Base-by-base conservation (phyloP, 1,284 basidiomycete genomes). In the Ustilago tritici region DNA sequence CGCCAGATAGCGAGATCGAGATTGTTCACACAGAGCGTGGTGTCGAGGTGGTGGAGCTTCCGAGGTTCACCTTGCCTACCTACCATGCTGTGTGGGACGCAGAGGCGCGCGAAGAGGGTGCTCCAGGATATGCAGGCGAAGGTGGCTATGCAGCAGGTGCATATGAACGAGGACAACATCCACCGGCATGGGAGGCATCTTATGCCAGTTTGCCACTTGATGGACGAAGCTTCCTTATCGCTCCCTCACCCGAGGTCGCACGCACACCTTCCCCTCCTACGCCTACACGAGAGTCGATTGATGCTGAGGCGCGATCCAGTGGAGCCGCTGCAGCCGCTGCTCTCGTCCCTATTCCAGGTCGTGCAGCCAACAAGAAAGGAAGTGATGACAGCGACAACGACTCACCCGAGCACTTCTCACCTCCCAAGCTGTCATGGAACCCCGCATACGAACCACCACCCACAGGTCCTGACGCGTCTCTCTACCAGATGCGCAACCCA, bases 191-290 rank as follows among this genome's bases (percentile, higher is more conserved):
- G 56, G 90, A 91, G 76, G 93, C 92, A n/a, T 89, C 91, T 70
- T 95, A 95, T 82, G 88, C 88, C 46, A 92, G 90, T 60, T 83
- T 95, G 85, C 95, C 95, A 6, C 88, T 96, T 31, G 92, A 94
- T 58, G 95, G 95, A 2, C 90, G 94, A 53, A 88, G 94, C 61
- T 93, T 95, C 84, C 88, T 97, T 75, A 92, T 96, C 88, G 89
- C 91, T 38, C 92, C 90, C 2, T 88, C 87, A 76, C 88, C 76
- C 11, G 61, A 73, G 28, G 58, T 73, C 7, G 58, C 56, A 28
- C 64, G 71, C 7, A 86, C 61, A 85, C 75, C 65, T 8, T 76
- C 80, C n/a, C 70, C 67, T 15, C 63, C 80, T 0, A 77, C 66
- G 17, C 74, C 74, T n/a, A 76, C 74, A 6, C 74, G 71, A 34